Conservation (phyloP, 306 rosid genomes). For the Vigna nakashimae region DNA sequence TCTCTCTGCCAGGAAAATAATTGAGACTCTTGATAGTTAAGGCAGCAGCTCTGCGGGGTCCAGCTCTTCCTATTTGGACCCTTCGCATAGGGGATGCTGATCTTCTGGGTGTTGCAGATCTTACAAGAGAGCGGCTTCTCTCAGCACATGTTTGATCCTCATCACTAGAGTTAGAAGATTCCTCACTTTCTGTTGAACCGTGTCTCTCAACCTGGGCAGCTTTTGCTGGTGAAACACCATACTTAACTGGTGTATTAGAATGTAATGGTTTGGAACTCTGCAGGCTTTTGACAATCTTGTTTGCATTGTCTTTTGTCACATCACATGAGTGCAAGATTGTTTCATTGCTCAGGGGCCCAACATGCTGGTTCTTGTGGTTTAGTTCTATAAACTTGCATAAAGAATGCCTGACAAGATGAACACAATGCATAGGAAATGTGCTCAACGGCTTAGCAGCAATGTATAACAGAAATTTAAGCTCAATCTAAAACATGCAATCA, state of each 20-base stretch:
- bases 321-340: constrained; percentile 44
- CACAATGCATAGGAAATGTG: constrained; percentile 33
- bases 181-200: constrained; percentile 75
- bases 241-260: constrained; percentile 67
- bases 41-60: constrained; percentile 90
- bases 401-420: constrained; percentile 61
- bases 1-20: constrained; percentile 73
- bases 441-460: constrained; percentile 30
- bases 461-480: constrained; percentile 13
- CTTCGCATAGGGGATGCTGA: constrained; percentile 99
- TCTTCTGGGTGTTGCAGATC: constrained; percentile 80
- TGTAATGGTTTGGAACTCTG: constrained; percentile 54
- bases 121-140: constrained; percentile 83
- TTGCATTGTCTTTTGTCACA: constrained; percentile 47
- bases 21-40: constrained; percentile 86
- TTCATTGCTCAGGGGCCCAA: constrained; percentile 49
- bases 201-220: constrained; percentile 86
- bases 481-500: constrained; percentile 14
- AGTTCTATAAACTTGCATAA: constrained; percentile 62
- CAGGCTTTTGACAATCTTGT: constrained; percentile 36
- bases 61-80: constrained; percentile 85
- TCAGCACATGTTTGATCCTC: constrained; percentile 70
- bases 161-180: constrained; percentile 77
- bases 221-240: constrained; percentile 93
- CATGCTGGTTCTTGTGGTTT: constrained; percentile 48